Percentiles rank a stretch among this genome's conserved stretches.
phyloP scores from a whole-genome alignment of 1,284 basidiomycete genomes.

The Naganishia cerealis region DNA sequence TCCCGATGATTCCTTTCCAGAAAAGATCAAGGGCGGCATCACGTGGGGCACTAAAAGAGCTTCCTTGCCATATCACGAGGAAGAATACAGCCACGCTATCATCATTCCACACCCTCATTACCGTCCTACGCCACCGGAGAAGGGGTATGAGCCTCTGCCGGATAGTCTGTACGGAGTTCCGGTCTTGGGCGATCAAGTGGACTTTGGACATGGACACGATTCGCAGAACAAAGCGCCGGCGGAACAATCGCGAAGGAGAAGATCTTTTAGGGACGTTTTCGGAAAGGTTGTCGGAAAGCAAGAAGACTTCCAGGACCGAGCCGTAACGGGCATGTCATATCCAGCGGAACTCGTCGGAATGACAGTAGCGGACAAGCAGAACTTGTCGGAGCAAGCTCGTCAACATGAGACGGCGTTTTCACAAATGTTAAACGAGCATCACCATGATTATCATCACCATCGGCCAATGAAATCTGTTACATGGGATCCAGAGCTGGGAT shows the following conservation, averaged over 20 bases:
- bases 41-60: constrained; percentile 13
- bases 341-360: constrained; percentile 12
- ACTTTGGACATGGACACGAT: neutral
- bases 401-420: neutral
- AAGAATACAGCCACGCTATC: constrained; percentile 6
- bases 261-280: constrained; percentile 1
- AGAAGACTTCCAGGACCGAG: neutral
- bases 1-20: neutral
- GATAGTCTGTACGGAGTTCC: constrained; percentile 17
- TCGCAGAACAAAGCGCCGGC: neutral
- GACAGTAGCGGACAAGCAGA: constrained; percentile 3
- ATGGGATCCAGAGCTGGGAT: constrained; percentile 20
- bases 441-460: neutral
- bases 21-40: neutral
- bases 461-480: constrained; percentile 15
- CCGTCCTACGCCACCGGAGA: neutral
- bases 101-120: constrained; percentile 3
- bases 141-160: constrained; percentile 4
- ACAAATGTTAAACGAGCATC: neutral
- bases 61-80: constrained; percentile 15
- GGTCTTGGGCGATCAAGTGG: constrained; percentile 8
- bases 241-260: constrained; percentile 2
- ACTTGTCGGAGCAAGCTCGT: constrained; percentile 8
- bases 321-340: neutral
- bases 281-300: neutral